Conservation (phyloP, 306 rosid species). For the Glycyrrhiza uralensis region DNA sequence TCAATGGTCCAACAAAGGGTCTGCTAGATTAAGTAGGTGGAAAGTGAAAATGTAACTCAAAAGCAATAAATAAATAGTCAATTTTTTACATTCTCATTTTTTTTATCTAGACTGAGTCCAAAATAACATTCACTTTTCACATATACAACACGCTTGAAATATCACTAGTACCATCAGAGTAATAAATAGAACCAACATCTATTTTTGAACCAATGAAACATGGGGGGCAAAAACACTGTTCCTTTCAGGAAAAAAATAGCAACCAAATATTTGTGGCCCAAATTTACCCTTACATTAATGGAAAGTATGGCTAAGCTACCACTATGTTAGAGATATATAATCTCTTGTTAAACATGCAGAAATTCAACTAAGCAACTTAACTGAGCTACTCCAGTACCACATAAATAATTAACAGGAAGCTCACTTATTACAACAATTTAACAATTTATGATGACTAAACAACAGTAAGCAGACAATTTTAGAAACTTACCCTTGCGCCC, state of each 20-base stretch:
- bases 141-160: conserved; percentile 5
- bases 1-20: neutral
- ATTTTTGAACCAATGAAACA: conserved; percentile 4
- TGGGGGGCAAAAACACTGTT: neutral
- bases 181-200: neutral
- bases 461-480: neutral
- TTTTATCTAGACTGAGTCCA: neutral
- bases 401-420: neutral
- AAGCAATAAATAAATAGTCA: neutral
- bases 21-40: neutral
- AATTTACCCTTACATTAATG: neutral
- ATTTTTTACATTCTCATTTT: neutral
- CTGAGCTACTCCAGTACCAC: neutral
- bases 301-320: conserved; percentile 6
- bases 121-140: neutral
- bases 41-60: neutral
- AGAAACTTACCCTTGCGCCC: conserved; percentile 77
- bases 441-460: neutral
- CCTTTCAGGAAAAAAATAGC: neutral
- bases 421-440: neutral
- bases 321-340: neutral
- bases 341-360: neutral
- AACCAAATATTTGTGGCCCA: neutral
- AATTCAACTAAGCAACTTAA: neutral
- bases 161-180: neutral